Evolutionary conservation across 2,329 filamentous ascomycete species (phyloP).

Genomic region (Thielaviopsis ethacetica): DNA sequence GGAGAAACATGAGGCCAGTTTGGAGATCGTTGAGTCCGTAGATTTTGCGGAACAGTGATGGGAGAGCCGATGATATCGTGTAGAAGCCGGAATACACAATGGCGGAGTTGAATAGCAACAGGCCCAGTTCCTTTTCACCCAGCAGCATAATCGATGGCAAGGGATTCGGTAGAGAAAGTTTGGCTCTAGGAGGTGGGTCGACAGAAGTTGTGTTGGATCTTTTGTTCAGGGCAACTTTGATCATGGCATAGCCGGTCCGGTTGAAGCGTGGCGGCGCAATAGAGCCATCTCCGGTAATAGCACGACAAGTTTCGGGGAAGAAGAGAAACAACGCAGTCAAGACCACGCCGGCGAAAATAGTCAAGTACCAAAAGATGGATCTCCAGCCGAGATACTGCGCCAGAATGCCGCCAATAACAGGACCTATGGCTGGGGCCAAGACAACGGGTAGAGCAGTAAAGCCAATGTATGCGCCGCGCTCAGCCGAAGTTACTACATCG

Average conservation of each 20-base stretch:
- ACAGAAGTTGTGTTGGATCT: neutral
- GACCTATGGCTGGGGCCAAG: constrained; percentile 32
- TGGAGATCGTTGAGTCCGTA: constrained; percentile 43
- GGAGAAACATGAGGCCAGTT: constrained; percentile 37
- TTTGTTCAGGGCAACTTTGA: neutral
- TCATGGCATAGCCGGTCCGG: constrained; percentile 16
- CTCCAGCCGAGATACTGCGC: constrained; percentile 41
- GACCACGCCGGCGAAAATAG: constrained; percentile 27
- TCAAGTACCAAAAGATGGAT: constrained; percentile 45
- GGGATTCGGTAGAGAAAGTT: constrained; percentile 20
- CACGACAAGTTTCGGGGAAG: constrained; percentile 36
- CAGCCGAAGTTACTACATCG: constrained; percentile 44
- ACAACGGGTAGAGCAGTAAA: constrained; percentile 32
- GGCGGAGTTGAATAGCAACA: constrained; percentile 28
- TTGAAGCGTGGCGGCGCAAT: constrained; percentile 24
- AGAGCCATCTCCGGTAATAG: constrained; percentile 36
- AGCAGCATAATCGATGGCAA: constrained; percentile 25
- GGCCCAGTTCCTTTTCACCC: constrained; percentile 25
- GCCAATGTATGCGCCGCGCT: constrained; percentile 44
- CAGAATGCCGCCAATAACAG: constrained; percentile 42
- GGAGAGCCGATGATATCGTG: constrained; percentile 28
- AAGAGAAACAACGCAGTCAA: constrained; percentile 28
- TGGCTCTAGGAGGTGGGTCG: neutral
- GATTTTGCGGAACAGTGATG: constrained; percentile 26
- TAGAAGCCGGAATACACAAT: constrained; percentile 35